These are phyloP conservation scores for Tricholoma furcatifolium DNA, from an alignment of 768 basidiomycete genomes.

Conservation along the genomic window DNA sequence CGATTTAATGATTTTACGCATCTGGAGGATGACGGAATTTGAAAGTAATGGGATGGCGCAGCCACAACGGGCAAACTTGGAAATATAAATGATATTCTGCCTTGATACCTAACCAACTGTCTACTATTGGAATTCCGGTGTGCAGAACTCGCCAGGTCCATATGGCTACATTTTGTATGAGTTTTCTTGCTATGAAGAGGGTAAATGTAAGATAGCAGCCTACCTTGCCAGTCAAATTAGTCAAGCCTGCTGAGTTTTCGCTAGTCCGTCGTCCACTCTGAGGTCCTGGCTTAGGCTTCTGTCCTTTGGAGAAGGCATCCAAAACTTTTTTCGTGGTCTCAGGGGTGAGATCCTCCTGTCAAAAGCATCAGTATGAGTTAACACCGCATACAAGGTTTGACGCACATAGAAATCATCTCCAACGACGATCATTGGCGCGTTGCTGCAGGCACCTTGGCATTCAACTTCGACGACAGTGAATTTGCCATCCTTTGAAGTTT, in stretches of 20 bases:
- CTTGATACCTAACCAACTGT: background rate
- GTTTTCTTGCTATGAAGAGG: background rate
- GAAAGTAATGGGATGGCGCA: background rate
- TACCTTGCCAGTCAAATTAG: constrained; percentile 75
- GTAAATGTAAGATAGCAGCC: constrained; percentile 11
- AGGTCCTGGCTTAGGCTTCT: constrained; percentile 91
- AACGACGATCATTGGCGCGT: constrained; percentile 95
- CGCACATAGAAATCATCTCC: constrained; percentile 96
- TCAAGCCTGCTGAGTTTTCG: constrained; percentile 92
- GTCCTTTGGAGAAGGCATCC: constrained; percentile 74
- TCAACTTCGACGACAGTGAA: constrained; percentile 98
- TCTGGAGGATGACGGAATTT: background rate
- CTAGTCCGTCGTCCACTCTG: constrained; percentile 84
- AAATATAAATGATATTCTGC: background rate
- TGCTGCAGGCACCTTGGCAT: constrained; percentile 97
- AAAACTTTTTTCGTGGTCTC: constrained; percentile 77
- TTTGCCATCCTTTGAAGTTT: constrained; percentile 94
- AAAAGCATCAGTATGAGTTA: constrained; percentile 12
- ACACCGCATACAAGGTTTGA: constrained; percentile 5
- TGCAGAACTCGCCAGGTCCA: constrained; percentile 89
- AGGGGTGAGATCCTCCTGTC: constrained; percentile 83
- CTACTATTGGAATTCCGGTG: constrained; percentile 73
- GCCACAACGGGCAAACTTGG: background rate
- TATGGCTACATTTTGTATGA: constrained; percentile 63
- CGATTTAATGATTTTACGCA: constrained; percentile 8